Base-by-base conservation (phyloP, 768 basidiomycete species). In the Boletus coccyginus region DNA sequence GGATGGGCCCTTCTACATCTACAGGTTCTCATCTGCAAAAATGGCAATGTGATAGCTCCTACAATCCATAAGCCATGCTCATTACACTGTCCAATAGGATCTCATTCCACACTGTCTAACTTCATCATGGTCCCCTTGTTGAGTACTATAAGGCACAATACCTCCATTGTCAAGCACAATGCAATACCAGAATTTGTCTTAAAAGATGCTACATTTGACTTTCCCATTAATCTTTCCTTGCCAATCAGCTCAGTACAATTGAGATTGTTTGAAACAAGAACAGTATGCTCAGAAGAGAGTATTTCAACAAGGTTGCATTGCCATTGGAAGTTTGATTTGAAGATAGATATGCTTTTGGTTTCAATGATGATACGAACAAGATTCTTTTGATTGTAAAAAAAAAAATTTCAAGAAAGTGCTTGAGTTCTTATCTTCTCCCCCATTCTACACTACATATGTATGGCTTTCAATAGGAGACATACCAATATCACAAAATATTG, bases 221-320 rank as follows among this genome's bases (percentile, higher is more conserved):
- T 95, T 63, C 90, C 93, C 0, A 78, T 97, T 17, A 90, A 89
- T 62, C 77, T 88, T 88, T 86, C 16, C 79, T 89, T 29, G 86
- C 87, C 1, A 87, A 89, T 62, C 77, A 77, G 44, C 78, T 91
- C 6, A 88, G 89, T 35, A 84, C 81, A 2, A 63, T 98, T 41
- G 94, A 98, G 71, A 76, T 93, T 35, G 79, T 94, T 0, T 99
- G 96, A 95, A 94, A 95, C 73, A 94, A 88, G 75, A 94, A 98
- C 71, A 76, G 91, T 61, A 70, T 94, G 64, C 55, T 74, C 54
- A 82, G 79, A 65, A 97, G 94, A 74, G 96, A 98, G 44, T 99
- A 97, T 69, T 79, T 99, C 16, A 96, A 96, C 16, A 97, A 99
- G 71, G 81, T 83, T 6, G 81, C 87, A 0, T 61, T 98, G 8